A percentile compares a stretch with the other conserved stretches of the same genome.
These are phyloP conservation scores for Mortierella sp. DNA, from an alignment of 371 early-diverging fungal species.

Conservation along the genomic window DNA sequence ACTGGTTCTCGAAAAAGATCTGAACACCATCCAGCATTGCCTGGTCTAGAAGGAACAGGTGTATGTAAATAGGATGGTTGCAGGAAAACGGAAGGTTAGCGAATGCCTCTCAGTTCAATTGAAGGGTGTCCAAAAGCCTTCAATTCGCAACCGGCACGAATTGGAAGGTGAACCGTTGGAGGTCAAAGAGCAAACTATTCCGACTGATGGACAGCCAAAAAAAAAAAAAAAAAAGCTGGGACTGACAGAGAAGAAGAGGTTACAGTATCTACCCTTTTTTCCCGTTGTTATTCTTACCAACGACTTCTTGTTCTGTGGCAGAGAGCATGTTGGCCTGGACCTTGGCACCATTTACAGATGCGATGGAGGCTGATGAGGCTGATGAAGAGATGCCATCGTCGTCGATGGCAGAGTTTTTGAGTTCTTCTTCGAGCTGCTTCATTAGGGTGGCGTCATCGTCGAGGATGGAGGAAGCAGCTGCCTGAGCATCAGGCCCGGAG, in stretches of 20 bases:
- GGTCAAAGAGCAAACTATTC: background rate
- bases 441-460: slow-evolving; percentile 38
- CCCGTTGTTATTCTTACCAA: slow-evolving; percentile 56
- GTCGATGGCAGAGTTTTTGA: slow-evolving; percentile 32
- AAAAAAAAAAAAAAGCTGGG: background rate
- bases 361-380: slow-evolving; percentile 12
- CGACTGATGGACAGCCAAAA: background rate
- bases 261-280: background rate
- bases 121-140: background rate
- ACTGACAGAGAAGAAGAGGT: background rate
- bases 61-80: background rate
- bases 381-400: slow-evolving; percentile 27
- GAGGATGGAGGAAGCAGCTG: background rate
- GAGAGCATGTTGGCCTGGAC: slow-evolving; percentile 60
- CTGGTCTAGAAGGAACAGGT: slow-evolving; percentile 56
- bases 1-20: slow-evolving; percentile 69
- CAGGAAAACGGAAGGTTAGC: background rate
- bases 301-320: slow-evolving; percentile 64
- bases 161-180: background rate
- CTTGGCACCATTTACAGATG: slow-evolving; percentile 16
- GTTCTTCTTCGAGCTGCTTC: slow-evolving; percentile 37
- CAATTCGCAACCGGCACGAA: background rate
- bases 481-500: slow-evolving; percentile 1
- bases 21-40: slow-evolving; percentile 63
- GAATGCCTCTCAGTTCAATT: background rate